phyloP scores from a whole-genome alignment of 2,329 filamentous ascomycete species.

The Orbilia javanica region DNA sequence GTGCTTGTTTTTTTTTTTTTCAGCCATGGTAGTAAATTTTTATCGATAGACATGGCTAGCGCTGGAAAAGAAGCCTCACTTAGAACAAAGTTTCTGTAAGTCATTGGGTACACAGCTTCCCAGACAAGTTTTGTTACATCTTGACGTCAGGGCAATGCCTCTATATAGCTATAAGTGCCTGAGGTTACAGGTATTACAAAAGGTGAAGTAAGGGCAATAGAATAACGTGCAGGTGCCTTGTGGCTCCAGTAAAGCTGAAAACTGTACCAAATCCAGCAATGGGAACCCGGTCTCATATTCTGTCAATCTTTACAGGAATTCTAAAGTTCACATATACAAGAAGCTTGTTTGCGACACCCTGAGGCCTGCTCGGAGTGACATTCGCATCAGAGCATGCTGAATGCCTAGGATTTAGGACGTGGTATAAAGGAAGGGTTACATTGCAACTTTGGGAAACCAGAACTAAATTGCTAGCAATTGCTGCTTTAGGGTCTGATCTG shows the following conservation, averaged over 20 bases:
- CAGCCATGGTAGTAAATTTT: background rate
- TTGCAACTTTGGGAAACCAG: conserved; percentile 26
- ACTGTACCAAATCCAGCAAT: background rate
- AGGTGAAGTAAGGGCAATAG: conserved; percentile 7
- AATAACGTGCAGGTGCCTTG: conserved; percentile 36
- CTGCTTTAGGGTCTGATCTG: conserved; percentile 40
- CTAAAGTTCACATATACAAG: conserved; percentile 10
- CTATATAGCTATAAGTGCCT: conserved; percentile 21
- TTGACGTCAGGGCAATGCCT: conserved; percentile 54
- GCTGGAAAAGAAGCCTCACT: background rate
- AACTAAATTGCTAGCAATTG: conserved; percentile 20
- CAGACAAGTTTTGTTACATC: conserved; percentile 47
- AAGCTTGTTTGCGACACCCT: conserved; percentile 1
- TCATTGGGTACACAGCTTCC: conserved; percentile 17
- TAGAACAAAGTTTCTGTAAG: conserved; percentile 32
- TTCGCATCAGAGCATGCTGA: background rate
- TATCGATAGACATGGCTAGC: conserved; percentile 30
- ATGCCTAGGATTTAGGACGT: conserved; percentile 8
- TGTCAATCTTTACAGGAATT: background rate
- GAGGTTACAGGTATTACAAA: conserved; percentile 28
- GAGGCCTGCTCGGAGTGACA: background rate
- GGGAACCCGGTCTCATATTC: background rate
- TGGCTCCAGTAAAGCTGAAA: background rate
- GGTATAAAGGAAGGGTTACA: conserved; percentile 49
- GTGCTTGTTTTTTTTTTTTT: conserved; percentile 36